phyloP scores from a whole-genome alignment of 78 protist genomes.

The Acrasis kona region DNA sequence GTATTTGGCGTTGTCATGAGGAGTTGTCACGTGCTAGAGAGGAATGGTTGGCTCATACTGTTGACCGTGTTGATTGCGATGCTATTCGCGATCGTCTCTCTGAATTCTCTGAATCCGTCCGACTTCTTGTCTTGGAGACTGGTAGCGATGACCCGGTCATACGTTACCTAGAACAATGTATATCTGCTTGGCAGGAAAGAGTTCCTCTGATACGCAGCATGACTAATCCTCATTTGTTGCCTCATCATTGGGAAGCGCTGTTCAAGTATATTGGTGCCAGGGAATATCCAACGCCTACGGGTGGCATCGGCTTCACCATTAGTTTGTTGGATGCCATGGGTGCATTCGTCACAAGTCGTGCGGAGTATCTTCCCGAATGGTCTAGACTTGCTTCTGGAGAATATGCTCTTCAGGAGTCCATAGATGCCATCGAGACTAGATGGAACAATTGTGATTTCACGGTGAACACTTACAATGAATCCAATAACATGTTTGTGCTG shows the following conservation, averaged over 20 bases:
- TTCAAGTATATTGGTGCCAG: conserved; percentile 22
- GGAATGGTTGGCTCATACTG: conserved; percentile 17
- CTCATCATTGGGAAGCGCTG: conserved; percentile 49
- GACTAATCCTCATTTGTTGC: conserved; percentile 42
- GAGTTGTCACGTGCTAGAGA: conserved; percentile 31
- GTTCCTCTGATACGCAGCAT: conserved; percentile 48
- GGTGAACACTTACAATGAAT: conserved; percentile 28
- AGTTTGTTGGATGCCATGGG: conserved; percentile 7
- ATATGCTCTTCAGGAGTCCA: conserved; percentile 17
- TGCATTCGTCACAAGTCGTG: background rate
- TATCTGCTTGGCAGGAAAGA: conserved; percentile 27
- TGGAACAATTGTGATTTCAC: conserved; percentile 27
- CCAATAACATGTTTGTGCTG: conserved; percentile 30
- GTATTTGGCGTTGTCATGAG: conserved; percentile 31
- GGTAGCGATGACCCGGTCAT: background rate
- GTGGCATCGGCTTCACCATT: conserved; percentile 23
- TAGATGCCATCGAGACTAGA: conserved; percentile 18
- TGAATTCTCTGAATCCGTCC: background rate
- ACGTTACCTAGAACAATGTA: background rate
- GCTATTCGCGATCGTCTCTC: conserved; percentile 15
- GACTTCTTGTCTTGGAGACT: background rate
- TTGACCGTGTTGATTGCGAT: conserved; percentile 17
- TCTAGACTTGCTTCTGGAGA: conserved; percentile 52
- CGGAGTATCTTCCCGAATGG: conserved; percentile 22
- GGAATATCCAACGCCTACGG: background rate